phyloP scores from a whole-genome alignment of 129 eudicot species.

The Apium graveolens region DNA sequence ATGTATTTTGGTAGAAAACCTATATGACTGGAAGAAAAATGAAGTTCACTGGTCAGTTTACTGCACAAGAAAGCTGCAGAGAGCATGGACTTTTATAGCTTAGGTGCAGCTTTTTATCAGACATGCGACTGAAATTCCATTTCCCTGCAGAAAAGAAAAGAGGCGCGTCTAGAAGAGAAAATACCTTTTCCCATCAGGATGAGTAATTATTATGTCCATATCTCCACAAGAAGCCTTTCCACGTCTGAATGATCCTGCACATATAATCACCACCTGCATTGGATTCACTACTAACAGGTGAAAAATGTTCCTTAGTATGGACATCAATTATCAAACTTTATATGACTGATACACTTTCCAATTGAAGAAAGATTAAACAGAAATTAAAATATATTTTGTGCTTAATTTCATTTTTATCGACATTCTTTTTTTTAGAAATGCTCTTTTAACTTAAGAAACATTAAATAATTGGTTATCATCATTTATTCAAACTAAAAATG shows the following conservation, averaged over 20 bases:
- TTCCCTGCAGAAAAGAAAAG: neutral
- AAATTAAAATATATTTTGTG: neutral
- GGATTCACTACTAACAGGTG: conserved; percentile 8
- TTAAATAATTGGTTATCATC: neutral
- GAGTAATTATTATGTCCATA: conserved; percentile 84
- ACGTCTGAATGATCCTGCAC: conserved; percentile 98
- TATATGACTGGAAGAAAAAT: conserved; percentile 49
- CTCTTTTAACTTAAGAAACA: neutral
- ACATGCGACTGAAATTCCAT: neutral
- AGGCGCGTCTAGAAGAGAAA: neutral
- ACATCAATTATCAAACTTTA: conserved; percentile 2
- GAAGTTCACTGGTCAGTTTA: conserved; percentile 11
- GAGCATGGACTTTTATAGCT: neutral
- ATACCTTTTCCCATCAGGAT: conserved; percentile 90
- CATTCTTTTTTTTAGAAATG: neutral
- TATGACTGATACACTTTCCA: neutral
- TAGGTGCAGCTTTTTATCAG: neutral
- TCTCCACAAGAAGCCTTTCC: conserved; percentile 94
- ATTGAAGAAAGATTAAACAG: neutral
- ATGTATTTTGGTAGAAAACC: conserved; percentile 82
- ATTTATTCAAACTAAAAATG: neutral
- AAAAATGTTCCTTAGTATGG: neutral
- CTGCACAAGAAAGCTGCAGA: conserved; percentile 6
- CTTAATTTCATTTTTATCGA: neutral
- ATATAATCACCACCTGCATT: conserved; percentile 49